phyloP scores from a whole-genome alignment of 495 filamentous ascomycete genomes.

The Xylaria longipes region DNA sequence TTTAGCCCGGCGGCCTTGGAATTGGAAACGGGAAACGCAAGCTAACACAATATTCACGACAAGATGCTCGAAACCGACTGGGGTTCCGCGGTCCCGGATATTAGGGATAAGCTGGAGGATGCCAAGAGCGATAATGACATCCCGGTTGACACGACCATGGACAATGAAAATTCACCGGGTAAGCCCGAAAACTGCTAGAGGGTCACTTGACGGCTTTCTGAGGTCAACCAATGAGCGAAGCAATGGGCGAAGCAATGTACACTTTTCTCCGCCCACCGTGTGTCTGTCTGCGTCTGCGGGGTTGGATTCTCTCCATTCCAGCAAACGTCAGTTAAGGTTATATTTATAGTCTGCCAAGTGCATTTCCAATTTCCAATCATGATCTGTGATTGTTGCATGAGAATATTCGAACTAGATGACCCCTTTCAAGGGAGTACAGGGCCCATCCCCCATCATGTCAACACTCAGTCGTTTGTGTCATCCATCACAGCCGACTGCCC shows the following conservation, averaged over 20 bases:
- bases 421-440: neutral
- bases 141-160: slow-evolving; percentile 5
- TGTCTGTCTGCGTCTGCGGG: too few species aligned
- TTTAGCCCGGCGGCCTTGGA: slow-evolving; percentile 13
- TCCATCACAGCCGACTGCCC: neutral
- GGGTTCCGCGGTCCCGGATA: slow-evolving; percentile 23
- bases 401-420: neutral
- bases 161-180: neutral
- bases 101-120: slow-evolving; percentile 8
- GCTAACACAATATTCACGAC: slow-evolving; percentile 23
- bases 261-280: too few species aligned
- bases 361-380: neutral
- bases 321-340: too few species aligned
- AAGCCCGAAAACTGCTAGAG: too few species aligned
- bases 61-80: slow-evolving; percentile 27
- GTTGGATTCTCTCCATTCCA: too few species aligned
- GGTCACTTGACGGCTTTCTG: too few species aligned
- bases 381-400: neutral
- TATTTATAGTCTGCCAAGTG: too few species aligned
- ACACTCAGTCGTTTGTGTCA: neutral
- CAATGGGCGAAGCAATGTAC: too few species aligned
- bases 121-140: slow-evolving; percentile 20
- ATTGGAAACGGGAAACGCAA: neutral
- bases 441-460: neutral
- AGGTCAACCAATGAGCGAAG: too few species aligned